Evolutionary conservation across 2,329 filamentous ascomycete genomes (phyloP), one percentile per base, ranked within the genome.

Genomic region (Ophiostoma piceae): DNA sequence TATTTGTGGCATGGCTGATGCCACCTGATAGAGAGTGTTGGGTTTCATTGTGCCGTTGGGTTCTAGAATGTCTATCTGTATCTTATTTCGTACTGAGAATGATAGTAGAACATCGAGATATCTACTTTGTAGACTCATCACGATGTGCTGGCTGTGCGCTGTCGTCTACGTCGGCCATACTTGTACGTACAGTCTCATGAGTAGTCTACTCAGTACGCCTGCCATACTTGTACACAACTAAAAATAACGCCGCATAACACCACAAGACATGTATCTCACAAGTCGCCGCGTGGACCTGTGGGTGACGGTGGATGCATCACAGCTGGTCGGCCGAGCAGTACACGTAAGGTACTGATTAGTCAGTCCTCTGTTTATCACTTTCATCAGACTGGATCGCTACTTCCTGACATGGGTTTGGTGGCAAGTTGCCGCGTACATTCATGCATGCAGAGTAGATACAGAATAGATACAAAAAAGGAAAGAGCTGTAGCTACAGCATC

Each of bases 361-460:
- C 51, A 57, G 26, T 26, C 11, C 14, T 6, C 26, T 11, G 22
- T 26, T 57, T 7, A 26, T 26, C 0, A 26, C n/a, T 57, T 22
- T 11, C n/a, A n/a, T n/a, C n/a, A n/a, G n/a, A n/a, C n/a, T 54
- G 7, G 47, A 22, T 57, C 22, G 51, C 51, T 57, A 16, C 51
- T 57, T 57, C 51, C 51, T 12, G 51, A 57, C 51, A 57, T 5
- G 51, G 51, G 22, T 26, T 57, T 5, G 22, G 51, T 57, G 51
- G 51, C 51, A 57, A 57, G n/a, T 57, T 26, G 51, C 51, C 51
- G 51, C 51, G 51, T 57, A 57, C n/a, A n/a, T 47, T 47, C 43
- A 47, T 47, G 43, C 43, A 47, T 47, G 6, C 12, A 29, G 26
- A 29, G 41, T 43, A 14, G 4, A 14, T 41, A 41, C 39, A 12